These are phyloP conservation scores for Komagataella populi DNA, from an alignment of 805 yeast genomes.

Conservation along the genomic window DNA sequence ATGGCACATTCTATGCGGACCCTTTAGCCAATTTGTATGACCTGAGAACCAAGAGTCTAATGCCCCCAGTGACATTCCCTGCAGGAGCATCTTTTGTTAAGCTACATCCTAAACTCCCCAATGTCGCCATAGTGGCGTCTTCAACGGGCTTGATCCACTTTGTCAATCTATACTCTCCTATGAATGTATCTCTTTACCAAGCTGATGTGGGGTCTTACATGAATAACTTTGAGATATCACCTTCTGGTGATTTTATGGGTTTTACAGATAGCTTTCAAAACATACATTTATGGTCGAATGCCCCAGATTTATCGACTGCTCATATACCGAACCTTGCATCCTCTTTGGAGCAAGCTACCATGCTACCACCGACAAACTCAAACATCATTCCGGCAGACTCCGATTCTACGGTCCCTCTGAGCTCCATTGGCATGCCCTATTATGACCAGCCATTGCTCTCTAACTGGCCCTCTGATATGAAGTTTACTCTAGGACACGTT, in stretches of 20 bases:
- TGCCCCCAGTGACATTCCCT: constrained; percentile 76
- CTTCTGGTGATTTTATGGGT: constrained; percentile 67
- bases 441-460: constrained; percentile 68
- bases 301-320: constrained; percentile 25
- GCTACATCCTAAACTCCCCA: constrained; percentile 78
- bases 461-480: constrained; percentile 57
- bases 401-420: constrained; percentile 40
- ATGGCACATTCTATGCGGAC: constrained; percentile 47
- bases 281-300: constrained; percentile 58
- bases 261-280: constrained; percentile 52
- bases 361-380: constrained; percentile 5
- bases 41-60: constrained; percentile 51
- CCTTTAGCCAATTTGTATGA: constrained; percentile 80
- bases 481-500: constrained; percentile 47
- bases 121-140: constrained; percentile 63
- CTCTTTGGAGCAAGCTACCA: constrained; percentile 5
- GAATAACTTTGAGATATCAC: constrained; percentile 38
- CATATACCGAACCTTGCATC: constrained; percentile 7
- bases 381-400: constrained; percentile 21
- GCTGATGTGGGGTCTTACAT: constrained; percentile 38
- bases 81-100: constrained; percentile 80
- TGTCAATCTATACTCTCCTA: constrained; percentile 73
- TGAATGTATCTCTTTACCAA: constrained; percentile 50
- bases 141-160: constrained; percentile 74
- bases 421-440: constrained; percentile 74